These are phyloP conservation scores for Backusella australiensis DNA, from an alignment of 192 early-diverging fungal species.

Conservation along the genomic window DNA sequence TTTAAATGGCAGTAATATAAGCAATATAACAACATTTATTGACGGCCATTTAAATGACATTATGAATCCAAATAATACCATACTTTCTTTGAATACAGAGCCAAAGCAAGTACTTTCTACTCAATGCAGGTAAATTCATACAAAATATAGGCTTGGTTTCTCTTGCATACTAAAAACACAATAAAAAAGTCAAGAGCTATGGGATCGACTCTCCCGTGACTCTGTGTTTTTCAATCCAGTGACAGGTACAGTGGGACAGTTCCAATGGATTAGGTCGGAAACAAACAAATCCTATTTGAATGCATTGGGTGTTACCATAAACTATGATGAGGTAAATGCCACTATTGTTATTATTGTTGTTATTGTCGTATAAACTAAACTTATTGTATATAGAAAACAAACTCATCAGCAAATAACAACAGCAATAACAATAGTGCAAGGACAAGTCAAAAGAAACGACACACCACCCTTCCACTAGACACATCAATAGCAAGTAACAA, in stretches of 20 bases:
- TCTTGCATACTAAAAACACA: constrained; percentile 3
- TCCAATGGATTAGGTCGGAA: constrained; percentile 40
- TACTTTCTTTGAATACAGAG: not conserved
- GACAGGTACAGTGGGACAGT: constrained; percentile 38
- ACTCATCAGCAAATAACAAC: not conserved
- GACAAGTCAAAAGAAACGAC: not conserved
- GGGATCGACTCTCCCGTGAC: constrained; percentile 36
- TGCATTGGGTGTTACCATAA: constrained; percentile 35
- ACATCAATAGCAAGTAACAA: not conserved
- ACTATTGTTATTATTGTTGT: not conserved
- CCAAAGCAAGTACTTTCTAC: constrained; percentile 21
- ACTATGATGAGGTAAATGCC: constrained; percentile 27
- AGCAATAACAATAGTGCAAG: not conserved
- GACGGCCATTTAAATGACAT: not conserved
- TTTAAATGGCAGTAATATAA: not conserved
- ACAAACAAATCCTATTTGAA: constrained; percentile 34
- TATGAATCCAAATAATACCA: not conserved
- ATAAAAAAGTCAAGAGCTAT: constrained; percentile 27
- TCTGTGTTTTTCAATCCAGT: constrained; percentile 41
- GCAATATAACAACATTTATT: not conserved
- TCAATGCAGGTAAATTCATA: constrained; percentile 17
- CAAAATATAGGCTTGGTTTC: too few relatives aligned
- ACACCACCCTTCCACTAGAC: not conserved
- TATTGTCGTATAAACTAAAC: not conserved
- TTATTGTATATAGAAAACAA: not conserved